A percentile compares a stretch with the other conserved stretches of the same genome.
phyloP scores from a whole-genome alignment of 768 basidiomycete genomes.

The Pisolithus marmoratus region DNA sequence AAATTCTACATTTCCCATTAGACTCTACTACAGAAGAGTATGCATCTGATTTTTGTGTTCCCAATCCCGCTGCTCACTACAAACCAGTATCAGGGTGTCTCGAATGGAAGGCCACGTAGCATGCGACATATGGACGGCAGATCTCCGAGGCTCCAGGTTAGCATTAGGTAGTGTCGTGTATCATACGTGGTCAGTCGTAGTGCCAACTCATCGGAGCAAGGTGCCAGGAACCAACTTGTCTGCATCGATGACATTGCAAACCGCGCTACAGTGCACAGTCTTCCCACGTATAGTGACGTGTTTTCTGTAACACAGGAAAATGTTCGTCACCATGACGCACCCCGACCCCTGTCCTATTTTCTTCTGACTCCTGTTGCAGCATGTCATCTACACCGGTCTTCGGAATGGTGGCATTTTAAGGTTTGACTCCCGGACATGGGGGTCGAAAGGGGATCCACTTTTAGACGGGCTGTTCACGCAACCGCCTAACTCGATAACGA shows the following conservation, averaged over 20 bases:
- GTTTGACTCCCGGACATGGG: constrained; percentile 51
- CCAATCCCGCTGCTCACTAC: neutral
- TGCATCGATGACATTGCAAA: constrained; percentile 47
- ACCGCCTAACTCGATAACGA: constrained; percentile 44
- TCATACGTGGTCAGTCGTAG: neutral
- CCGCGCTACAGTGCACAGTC: constrained; percentile 27
- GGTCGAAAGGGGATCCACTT: constrained; percentile 33
- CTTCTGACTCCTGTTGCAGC: constrained; percentile 29
- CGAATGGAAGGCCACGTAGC: constrained; percentile 34
- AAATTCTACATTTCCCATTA: constrained; percentile 39
- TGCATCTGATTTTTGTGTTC: constrained; percentile 5
- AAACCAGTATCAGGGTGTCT: constrained; percentile 9
- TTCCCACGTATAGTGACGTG: constrained; percentile 58
- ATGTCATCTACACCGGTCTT: constrained; percentile 48
- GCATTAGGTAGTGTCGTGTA: constrained; percentile 41
- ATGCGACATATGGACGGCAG: constrained; percentile 53
- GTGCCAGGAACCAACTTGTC: constrained; percentile 47
- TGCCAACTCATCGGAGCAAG: constrained; percentile 26
- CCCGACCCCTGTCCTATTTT: neutral
- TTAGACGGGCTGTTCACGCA: constrained; percentile 32
- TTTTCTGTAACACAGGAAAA: constrained; percentile 51
- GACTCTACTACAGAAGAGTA: constrained; percentile 38
- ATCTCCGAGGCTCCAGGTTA: constrained; percentile 43
- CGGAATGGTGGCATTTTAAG: constrained; percentile 55
- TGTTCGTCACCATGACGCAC: constrained; percentile 26